Conservation (phyloP, 2,329 filamentous ascomycete species). For the Rutstroemia sp. region DNA sequence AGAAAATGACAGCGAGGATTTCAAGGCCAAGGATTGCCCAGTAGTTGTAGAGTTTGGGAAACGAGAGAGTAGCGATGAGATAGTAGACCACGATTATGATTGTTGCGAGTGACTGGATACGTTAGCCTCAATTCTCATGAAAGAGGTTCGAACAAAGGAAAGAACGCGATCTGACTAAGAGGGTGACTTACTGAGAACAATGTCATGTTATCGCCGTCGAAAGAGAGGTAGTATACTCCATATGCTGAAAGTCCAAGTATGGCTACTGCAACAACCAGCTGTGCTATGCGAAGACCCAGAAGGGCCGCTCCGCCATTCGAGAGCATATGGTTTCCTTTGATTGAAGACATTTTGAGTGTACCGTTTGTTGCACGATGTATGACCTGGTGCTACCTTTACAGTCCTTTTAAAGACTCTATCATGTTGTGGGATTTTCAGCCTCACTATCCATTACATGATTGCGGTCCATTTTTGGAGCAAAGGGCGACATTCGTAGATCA, state of each 20-base stretch:
- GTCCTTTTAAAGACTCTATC: too few relatives aligned
- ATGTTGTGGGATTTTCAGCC: too few relatives aligned
- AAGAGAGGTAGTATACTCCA: background rate
- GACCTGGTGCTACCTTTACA: too few relatives aligned
- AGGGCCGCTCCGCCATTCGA: background rate
- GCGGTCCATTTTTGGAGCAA: too few relatives aligned
- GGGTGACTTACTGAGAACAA: conserved; percentile 1
- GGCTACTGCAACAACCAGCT: background rate
- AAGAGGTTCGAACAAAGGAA: too few relatives aligned
- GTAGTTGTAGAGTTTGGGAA: conserved; percentile 1
- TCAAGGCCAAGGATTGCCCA: conserved; percentile 7
- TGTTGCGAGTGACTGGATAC: background rate
- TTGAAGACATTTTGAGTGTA: background rate
- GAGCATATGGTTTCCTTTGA: background rate
- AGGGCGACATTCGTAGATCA: too few relatives aligned
- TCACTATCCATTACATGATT: too few relatives aligned
- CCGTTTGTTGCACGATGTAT: too few relatives aligned
- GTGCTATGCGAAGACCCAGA: background rate
- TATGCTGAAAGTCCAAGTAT: conserved; percentile 1
- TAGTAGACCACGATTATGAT: conserved; percentile 1
- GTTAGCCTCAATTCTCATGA: background rate
- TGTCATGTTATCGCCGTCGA: background rate
- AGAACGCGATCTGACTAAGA: too few relatives aligned
- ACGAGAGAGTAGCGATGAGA: background rate
- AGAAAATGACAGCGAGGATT: background rate